Conservation (phyloP, 768 basidiomycete species). For the Boletus sp. region DNA sequence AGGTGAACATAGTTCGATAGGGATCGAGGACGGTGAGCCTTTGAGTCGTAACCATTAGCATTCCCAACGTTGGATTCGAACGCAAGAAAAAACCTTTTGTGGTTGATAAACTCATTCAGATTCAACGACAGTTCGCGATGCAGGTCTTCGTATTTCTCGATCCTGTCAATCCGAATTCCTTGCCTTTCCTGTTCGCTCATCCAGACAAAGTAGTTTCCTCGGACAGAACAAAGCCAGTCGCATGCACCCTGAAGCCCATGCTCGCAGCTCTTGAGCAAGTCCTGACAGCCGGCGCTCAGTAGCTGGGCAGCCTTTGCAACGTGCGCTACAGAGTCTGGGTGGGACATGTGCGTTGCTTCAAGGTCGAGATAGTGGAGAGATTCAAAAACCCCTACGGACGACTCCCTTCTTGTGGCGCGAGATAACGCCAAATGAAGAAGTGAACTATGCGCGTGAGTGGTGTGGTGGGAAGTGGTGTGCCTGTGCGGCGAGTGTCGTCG, state of each 20-base stretch:
- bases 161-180: slow-evolving; percentile 29
- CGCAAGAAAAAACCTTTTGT: slow-evolving; percentile 44
- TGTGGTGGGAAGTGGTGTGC: slow-evolving; percentile 18
- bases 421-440: slow-evolving; percentile 38
- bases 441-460: slow-evolving; percentile 36
- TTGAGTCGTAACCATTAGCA: slow-evolving; percentile 25
- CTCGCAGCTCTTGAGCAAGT: slow-evolving; percentile 45
- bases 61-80: not conserved
- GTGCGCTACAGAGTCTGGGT: slow-evolving; percentile 44
- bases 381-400: slow-evolving; percentile 71
- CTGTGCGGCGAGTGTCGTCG: slow-evolving; percentile 11
- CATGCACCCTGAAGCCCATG: slow-evolving; percentile 39
- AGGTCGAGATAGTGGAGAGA: slow-evolving; percentile 66
- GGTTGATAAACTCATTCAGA: slow-evolving; percentile 46
- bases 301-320: slow-evolving; percentile 43
- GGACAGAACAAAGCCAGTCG: slow-evolving; percentile 48
- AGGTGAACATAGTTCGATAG: slow-evolving; percentile 51
- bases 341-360: slow-evolving; percentile 51
- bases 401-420: slow-evolving; percentile 38
- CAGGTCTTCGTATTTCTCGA: slow-evolving; percentile 38
- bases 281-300: slow-evolving; percentile 50
- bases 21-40: slow-evolving; percentile 53
- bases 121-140: slow-evolving; percentile 34
- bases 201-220: slow-evolving; percentile 39
- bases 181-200: slow-evolving; percentile 29